These are phyloP conservation scores for Ophiostoma tasmaniense DNA, from an alignment of 2,329 filamentous ascomycete genomes.

Conservation along the genomic window DNA sequence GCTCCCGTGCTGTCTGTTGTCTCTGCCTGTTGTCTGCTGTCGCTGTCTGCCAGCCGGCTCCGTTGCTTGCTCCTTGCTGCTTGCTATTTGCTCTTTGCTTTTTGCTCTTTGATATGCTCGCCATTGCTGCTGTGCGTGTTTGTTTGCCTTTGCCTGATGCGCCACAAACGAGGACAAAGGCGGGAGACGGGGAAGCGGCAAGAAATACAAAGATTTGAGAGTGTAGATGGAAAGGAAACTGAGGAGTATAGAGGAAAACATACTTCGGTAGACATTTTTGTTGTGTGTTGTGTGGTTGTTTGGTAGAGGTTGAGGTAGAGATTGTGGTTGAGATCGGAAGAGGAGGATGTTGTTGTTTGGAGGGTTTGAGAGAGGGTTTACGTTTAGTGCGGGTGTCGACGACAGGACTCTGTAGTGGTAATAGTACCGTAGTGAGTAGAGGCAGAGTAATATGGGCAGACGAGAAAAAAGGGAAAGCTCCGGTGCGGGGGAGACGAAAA, in stretches of 20 bases:
- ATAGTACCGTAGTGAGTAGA: background rate
- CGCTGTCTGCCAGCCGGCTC: background rate
- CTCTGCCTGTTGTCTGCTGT: no score
- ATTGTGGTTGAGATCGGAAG: background rate
- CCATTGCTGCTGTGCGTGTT: background rate
- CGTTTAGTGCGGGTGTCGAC: background rate
- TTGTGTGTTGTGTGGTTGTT: background rate
- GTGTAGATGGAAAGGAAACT: background rate
- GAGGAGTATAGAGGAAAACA: background rate
- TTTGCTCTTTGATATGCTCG: background rate
- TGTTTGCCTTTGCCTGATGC: background rate
- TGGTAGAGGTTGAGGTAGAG: no score
- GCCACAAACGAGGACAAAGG: background rate
- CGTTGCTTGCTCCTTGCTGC: background rate
- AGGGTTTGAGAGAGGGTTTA: background rate
- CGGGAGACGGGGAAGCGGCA: background rate
- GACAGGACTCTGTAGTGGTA: background rate
- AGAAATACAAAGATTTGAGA: background rate
- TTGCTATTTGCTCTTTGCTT: no score
- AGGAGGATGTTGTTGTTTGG: background rate
- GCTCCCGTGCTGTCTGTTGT: no score
- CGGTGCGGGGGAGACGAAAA: slow-evolving; percentile 6
- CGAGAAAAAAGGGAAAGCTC: slow-evolving; percentile 5
- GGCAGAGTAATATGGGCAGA: background rate
- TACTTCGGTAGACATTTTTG: slow-evolving; percentile 20